phyloP scores from a whole-genome alignment of 805 yeast genomes.

The Ogataea ganodermae region DNA sequence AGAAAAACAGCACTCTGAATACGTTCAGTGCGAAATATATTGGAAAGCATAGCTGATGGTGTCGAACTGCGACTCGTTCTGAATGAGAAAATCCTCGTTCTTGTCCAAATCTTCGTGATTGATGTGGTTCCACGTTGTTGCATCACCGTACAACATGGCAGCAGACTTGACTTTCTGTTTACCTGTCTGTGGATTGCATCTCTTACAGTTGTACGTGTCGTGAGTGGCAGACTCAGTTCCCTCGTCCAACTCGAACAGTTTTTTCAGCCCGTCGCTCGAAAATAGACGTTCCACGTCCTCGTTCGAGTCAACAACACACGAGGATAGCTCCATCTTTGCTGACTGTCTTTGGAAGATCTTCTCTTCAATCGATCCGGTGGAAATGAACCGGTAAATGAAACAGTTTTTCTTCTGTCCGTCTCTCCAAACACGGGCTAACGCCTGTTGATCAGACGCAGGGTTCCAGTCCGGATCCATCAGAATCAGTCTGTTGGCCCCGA shows the following conservation, averaged over 20 bases:
- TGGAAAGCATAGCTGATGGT: conserved; percentile 89
- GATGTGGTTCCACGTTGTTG: conserved; percentile 96
- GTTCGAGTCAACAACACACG: conserved; percentile 96
- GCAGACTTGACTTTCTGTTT: conserved; percentile 65
- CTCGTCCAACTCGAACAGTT: conserved; percentile 69
- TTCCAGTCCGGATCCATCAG: conserved; percentile 95
- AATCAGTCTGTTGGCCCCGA: conserved; percentile 91
- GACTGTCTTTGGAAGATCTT: conserved; percentile 95
- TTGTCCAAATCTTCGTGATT: conserved; percentile 57
- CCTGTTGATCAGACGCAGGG: conserved; percentile 98
- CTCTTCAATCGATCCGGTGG: conserved; percentile 95
- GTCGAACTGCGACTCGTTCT: conserved; percentile 67
- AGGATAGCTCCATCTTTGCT: conserved; percentile 87
- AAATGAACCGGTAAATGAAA: conserved; percentile 88
- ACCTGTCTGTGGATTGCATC: conserved; percentile 59
- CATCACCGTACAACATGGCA: conserved; percentile 95
- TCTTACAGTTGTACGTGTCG: conserved; percentile 82
- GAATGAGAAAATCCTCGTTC: conserved; percentile 76
- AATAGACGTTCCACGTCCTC: conserved; percentile 93
- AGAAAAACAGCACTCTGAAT: not conserved
- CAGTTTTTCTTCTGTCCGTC: conserved; percentile 98
- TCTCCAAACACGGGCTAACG: conserved; percentile 97
- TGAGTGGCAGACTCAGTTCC: conserved; percentile 86
- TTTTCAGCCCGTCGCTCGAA: conserved; percentile 75
- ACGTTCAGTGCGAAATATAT: conserved; percentile 73